A percentile compares a stretch with the other conserved stretches of the same genome.
These are phyloP conservation scores for Boletus rex-veris DNA, from an alignment of 768 basidiomycete genomes.

Conservation along the genomic window DNA sequence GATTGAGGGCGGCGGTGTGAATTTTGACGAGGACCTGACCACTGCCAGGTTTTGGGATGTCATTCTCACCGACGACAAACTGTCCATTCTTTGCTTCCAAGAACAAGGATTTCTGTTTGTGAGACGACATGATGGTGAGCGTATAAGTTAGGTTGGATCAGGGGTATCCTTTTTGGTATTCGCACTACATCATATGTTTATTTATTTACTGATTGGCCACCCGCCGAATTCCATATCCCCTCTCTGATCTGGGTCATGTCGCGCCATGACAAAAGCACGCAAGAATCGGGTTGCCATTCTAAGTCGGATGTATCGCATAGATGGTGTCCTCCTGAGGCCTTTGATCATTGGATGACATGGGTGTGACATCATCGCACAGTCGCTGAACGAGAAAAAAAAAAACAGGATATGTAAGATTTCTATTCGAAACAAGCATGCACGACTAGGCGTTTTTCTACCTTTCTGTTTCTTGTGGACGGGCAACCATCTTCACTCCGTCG, in stretches of 20 bases:
- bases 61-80: slow-evolving; percentile 28
- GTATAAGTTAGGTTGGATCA: slow-evolving; percentile 9
- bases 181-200: slow-evolving; percentile 16
- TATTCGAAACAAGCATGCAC: slow-evolving; percentile 19
- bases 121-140: slow-evolving; percentile 19
- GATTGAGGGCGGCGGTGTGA: slow-evolving; percentile 42
- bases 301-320: slow-evolving; percentile 30
- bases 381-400: slow-evolving; percentile 20
- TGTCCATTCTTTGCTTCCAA: slow-evolving; percentile 26
- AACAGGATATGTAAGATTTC: slow-evolving; percentile 21
- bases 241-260: slow-evolving; percentile 27
- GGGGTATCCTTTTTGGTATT: slow-evolving; percentile 4
- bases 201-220: slow-evolving; percentile 30
- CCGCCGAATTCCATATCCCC: slow-evolving; percentile 29
- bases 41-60: slow-evolving; percentile 33
- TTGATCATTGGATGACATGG: slow-evolving; percentile 19
- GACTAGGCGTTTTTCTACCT: slow-evolving; percentile 27
- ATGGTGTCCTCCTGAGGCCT: slow-evolving; percentile 28
- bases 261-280: slow-evolving; percentile 29
- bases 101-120: slow-evolving; percentile 30
- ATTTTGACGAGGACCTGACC: slow-evolving; percentile 43
- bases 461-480: slow-evolving; percentile 42
- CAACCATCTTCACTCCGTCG: slow-evolving; percentile 44
- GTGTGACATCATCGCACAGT: slow-evolving; percentile 17
- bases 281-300: slow-evolving; percentile 31